Percentiles rank a stretch among this genome's conserved stretches.
Evolutionary conservation across 1,139 yeast genomes (phyloP).

Genomic region (Zygosaccharomyces sapae): DNA sequence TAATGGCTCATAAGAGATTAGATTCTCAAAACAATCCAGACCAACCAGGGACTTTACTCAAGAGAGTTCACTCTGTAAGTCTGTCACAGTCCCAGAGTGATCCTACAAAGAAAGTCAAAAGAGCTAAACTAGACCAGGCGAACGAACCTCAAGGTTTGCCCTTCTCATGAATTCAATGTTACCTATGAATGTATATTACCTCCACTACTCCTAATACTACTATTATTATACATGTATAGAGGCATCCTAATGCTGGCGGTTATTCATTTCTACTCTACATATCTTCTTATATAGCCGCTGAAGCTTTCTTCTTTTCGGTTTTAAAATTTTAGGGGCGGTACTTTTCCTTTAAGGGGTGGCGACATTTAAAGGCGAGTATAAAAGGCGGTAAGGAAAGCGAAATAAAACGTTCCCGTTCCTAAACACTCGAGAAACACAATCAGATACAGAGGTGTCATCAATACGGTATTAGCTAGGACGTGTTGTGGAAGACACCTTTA

Average conservation of each 20-base stretch:
- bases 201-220: too few species aligned
- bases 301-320: too few species aligned
- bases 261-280: too few species aligned
- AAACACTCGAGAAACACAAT: background rate
- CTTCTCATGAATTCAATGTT: constrained; percentile 14
- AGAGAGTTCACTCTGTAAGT: constrained; percentile 27
- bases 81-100: constrained; percentile 27
- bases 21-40: constrained; percentile 6
- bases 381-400: constrained; percentile 5
- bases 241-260: too few species aligned
- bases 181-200: background rate
- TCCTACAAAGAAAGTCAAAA: constrained; percentile 30
- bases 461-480: background rate
- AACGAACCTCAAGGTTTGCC: constrained; percentile 21
- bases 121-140: constrained; percentile 34
- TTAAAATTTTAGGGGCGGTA: too few species aligned
- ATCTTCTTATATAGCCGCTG: too few species aligned
- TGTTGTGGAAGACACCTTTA: background rate
- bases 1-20: constrained; percentile 24
- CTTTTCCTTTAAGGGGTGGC: background rate
- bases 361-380: constrained; percentile 8
- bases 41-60: constrained; percentile 13
- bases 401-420: background rate
- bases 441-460: background rate
- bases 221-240: too few species aligned